Evolutionary conservation across 257 asterid genomes (phyloP).

Genomic region (Solanum tacnaense): DNA sequence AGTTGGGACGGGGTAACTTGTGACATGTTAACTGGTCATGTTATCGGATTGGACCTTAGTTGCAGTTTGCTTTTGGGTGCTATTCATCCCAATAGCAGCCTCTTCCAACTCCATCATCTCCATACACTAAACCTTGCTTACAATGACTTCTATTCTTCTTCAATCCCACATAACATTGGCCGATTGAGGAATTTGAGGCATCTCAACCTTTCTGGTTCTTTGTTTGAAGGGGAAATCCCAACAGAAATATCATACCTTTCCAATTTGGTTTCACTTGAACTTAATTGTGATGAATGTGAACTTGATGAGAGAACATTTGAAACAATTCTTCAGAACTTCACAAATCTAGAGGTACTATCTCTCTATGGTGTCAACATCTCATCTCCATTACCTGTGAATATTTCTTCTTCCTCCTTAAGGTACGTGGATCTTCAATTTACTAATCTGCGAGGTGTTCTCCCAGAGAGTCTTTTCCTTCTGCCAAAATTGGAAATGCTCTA

Average conservation of each 20-base stretch:
- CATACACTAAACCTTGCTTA: neutral
- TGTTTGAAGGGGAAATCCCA: neutral
- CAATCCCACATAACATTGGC: neutral
- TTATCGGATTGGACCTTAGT: neutral
- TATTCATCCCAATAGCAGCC: neutral
- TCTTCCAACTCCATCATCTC: neutral
- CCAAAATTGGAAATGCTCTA: too few relatives aligned
- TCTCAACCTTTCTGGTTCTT: neutral
- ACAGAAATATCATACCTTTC: neutral
- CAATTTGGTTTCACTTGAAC: neutral
- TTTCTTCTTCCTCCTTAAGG: too few relatives aligned
- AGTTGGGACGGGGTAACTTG: neutral
- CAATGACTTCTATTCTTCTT: too few relatives aligned
- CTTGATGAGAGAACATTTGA: too few relatives aligned
- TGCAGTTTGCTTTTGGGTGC: neutral
- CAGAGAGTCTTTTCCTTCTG: too few relatives aligned
- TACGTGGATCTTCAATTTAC: too few relatives aligned
- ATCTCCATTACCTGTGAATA: too few relatives aligned
- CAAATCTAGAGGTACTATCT: too few relatives aligned
- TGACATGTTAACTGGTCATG: neutral
- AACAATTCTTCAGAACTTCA: too few relatives aligned
- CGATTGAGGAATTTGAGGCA: neutral
- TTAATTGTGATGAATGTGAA: rapidly evolving
- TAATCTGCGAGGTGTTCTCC: too few relatives aligned
- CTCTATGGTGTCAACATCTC: too few relatives aligned